Evolutionary conservation across 2,329 filamentous ascomycete species (phyloP).

Genomic region (Madurella fahalii): DNA sequence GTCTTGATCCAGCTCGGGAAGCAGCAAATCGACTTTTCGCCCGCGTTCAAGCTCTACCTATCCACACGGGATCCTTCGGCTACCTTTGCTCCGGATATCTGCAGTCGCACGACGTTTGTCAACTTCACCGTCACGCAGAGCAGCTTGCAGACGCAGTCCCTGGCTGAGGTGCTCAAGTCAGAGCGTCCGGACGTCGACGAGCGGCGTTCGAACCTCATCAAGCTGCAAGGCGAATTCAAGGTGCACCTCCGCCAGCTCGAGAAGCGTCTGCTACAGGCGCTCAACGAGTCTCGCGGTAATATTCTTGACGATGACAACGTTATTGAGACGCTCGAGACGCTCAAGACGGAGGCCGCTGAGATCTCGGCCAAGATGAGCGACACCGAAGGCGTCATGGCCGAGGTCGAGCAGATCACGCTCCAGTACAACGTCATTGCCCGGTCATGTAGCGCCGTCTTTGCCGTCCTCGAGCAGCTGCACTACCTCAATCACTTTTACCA

Average conservation of each 20-base stretch:
- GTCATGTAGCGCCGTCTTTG: constrained; percentile 96
- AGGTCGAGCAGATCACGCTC: constrained; percentile 92
- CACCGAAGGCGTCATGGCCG: constrained; percentile 96
- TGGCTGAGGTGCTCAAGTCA: constrained; percentile 96
- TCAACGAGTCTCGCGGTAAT: constrained; percentile 96
- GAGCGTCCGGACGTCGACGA: constrained; percentile 97
- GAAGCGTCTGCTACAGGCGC: constrained; percentile 85
- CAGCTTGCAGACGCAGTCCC: constrained; percentile 94
- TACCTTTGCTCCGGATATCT: constrained; percentile 92
- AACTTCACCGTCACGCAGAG: constrained; percentile 99
- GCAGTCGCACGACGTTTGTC: constrained; percentile 97
- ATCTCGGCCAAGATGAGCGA: constrained; percentile 95
- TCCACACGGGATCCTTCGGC: constrained; percentile 96
- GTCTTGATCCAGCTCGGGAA: constrained; percentile 97
- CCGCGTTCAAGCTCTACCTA: constrained; percentile 89
- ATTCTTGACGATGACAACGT: constrained; percentile 98
- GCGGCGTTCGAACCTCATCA: constrained; percentile 93
- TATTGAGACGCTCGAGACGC: constrained; percentile 92
- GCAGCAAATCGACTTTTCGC: constrained; percentile 98
- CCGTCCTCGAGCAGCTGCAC: constrained; percentile 92
- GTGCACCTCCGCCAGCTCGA: constrained; percentile 95
- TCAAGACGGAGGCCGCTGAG: constrained; percentile 96
- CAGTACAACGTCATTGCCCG: constrained; percentile 91
- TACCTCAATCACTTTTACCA: constrained; percentile 99
- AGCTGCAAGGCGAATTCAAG: constrained; percentile 98